Evolutionary conservation across 768 basidiomycete species (phyloP), one percentile per base, ranked within the genome.

Genomic region (Xanthoconium purpureum): DNA sequence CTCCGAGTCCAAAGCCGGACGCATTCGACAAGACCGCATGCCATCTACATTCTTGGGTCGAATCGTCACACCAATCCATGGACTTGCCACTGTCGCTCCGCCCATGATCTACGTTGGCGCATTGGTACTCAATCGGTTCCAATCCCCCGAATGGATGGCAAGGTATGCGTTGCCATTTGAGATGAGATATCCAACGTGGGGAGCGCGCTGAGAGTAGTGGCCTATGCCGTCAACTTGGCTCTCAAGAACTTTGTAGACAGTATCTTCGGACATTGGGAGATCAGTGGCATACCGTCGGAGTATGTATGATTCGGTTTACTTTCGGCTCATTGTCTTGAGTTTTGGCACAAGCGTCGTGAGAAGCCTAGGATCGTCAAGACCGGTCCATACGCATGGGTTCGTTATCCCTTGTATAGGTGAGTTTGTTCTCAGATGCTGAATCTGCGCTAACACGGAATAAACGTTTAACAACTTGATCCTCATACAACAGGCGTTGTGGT

Each of bases 321-420:
- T 5, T 29, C 12, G 8, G 4, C 5, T 30, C 24, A 4, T 11
- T 12, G 10, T 33, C 3, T 54, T 59, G 35, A 67, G 36, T 10
- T 17, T 60, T 29, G 20, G 18, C 3, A 9, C 24, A 1, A 71
- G 67, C 59, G 61, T 47, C 60, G 71, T 30, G 71, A 74, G 49
- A 71, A 69, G 37, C 42, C 66, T 12, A 65, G 62, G 47, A 17
- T 75, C 38, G 68, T 74, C 47, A 59, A 65, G 32, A 68, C 61
- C 0, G 74, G 74, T 10, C 72, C 71, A 0, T 74, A 74, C 54
- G 63, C 63, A 28, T 65, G 68, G 52, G 64, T 75, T 48, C 73
- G 73, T 39, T 74, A 74, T 42, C 74, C 74, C 1, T 36, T 53
- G 3, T 74, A 72, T 46, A 63, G 56, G 72, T 64, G 38, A 35